Base-by-base conservation (phyloP, 2,329 filamentous ascomycete genomes). In the Epichloe festucae region DNA sequence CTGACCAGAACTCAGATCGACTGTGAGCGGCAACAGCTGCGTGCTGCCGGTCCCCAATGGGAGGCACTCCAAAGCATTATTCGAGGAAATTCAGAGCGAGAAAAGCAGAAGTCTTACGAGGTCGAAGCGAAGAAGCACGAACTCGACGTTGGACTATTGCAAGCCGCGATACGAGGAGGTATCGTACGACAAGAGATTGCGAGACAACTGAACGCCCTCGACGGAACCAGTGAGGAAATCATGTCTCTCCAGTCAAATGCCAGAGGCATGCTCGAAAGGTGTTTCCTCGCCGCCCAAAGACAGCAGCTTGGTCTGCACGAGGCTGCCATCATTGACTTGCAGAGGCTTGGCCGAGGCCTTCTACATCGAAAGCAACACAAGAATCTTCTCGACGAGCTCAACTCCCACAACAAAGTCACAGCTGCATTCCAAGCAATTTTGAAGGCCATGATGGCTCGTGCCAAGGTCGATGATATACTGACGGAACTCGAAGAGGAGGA, bases 401-500 rank as follows among this genome's bases (percentile, higher is more conserved):
- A 82, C 49, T 79, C 81, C 2, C 79, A 87, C 58, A 80, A 84
- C 39, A 73, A 80, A 0, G 78, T 82, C 54, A 78, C 90, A 40
- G 70, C 81, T 23, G 71, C 81, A 35, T 73, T 96, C 2, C 93
- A 98, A 67, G 81, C 82, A 31, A 70, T 90, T 7, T 76, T 82
- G 35, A 81, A 91, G 53, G 90, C 88, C 1, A 87, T 94, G 76
- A 75, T 95, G 56, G 72, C 87, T 41, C 82, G 93, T 46, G 78
- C 81, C 46, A 76, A 84, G 27, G 76, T 97, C 48, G 89, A 86
- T 17, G 77, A 81, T 44, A 72, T 89, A 1, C 75, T 98, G 40
- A 78, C 76, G 21, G 82, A 91, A 57, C 76, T 97, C 2, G 88
- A 95, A 53, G 84, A 84, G 50, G 82, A 94, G 56, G 90, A 97